A percentile compares a stretch with the other conserved stretches of the same genome.
Evolutionary conservation across 106 monocot species (phyloP).

Genomic region (Platanthera guangdongensis): DNA sequence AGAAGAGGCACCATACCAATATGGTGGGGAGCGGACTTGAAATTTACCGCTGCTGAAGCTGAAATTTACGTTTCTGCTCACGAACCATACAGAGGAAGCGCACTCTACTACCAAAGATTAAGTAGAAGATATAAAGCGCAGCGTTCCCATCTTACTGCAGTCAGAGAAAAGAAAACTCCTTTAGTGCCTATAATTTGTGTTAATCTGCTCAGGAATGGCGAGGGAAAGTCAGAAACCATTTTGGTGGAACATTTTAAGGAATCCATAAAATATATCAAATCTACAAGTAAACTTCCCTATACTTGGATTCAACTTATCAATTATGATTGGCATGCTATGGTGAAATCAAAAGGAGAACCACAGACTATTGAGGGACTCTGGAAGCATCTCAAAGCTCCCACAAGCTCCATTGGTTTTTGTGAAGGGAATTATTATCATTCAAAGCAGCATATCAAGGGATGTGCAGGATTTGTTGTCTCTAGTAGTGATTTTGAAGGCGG

Average conservation of each 20-base stretch:
- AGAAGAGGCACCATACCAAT: constrained; percentile 96
- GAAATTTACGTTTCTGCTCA: constrained; percentile 89
- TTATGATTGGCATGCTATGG: constrained; percentile 98
- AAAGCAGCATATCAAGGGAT: constrained; percentile 33
- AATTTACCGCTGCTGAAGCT: constrained; percentile 74
- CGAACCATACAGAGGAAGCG: constrained; percentile 84
- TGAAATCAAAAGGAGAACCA: constrained; percentile 81
- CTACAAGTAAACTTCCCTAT: constrained; percentile 47
- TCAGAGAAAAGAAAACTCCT: constrained; percentile 64
- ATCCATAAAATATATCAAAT: constrained; percentile 50
- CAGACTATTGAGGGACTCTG: constrained; percentile 84
- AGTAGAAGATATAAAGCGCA: constrained; percentile 72
- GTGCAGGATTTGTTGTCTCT: constrained; percentile 44
- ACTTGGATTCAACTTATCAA: constrained; percentile 82
- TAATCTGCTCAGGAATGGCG: constrained; percentile 73
- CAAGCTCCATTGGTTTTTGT: constrained; percentile 66
- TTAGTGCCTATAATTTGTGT: constrained; percentile 82
- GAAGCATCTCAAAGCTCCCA: constrained; percentile 76
- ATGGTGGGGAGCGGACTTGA: constrained; percentile 99
- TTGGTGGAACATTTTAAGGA: constrained; percentile 82
- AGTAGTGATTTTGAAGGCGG: constrained; percentile 60
- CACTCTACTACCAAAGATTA: constrained; percentile 77
- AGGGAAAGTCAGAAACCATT: constrained; percentile 79
- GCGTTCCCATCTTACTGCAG: constrained; percentile 24
- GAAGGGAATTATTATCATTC: constrained; percentile 73